Percentiles rank a stretch among this genome's conserved stretches.
phyloP scores from a whole-genome alignment of 2,329 filamentous ascomycete species.

The Lomentospora prolificans region DNA sequence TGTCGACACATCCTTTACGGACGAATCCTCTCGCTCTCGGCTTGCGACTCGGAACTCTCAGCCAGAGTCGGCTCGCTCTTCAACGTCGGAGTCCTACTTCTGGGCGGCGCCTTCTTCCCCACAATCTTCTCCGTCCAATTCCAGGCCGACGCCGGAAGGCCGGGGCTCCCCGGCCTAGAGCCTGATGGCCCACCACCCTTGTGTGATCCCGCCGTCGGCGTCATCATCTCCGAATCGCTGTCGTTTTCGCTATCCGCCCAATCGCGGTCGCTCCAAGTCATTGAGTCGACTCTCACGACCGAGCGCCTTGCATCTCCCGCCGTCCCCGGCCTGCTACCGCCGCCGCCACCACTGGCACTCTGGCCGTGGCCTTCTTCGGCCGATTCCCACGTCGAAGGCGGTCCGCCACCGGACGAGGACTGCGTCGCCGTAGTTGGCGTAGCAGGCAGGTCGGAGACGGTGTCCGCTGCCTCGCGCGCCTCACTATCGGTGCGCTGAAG shows the following conservation, averaged over 20 bases:
- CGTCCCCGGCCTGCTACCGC: neutral
- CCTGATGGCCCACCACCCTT: neutral
- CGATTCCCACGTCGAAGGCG: slow-evolving; percentile 7
- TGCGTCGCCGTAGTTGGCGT: neutral
- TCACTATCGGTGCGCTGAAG: slow-evolving; percentile 31
- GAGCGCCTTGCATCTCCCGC: neutral
- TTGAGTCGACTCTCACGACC: slow-evolving; percentile 36
- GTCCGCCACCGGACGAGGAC: neutral
- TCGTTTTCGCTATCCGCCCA: slow-evolving; percentile 45
- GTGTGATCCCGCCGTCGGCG: neutral
- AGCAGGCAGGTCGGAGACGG: neutral
- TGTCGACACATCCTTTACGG: no score
- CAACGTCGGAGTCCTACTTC: slow-evolving; percentile 7
- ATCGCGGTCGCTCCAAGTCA: slow-evolving; percentile 57
- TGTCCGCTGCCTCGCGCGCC: slow-evolving; percentile 9
- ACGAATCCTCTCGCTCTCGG: neutral
- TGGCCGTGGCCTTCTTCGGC: slow-evolving; percentile 18
- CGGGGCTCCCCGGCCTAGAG: neutral
- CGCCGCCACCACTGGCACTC: slow-evolving; percentile 1
- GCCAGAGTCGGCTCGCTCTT: neutral
- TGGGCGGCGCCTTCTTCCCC: slow-evolving; percentile 22
- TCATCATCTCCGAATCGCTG: slow-evolving; percentile 22
- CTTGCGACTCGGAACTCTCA: neutral
- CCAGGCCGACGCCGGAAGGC: slow-evolving; percentile 24
- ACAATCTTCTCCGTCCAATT: slow-evolving; percentile 48